phyloP scores from a whole-genome alignment of 1,284 basidiomycete genomes.

The Microbotryum violaceum region DNA sequence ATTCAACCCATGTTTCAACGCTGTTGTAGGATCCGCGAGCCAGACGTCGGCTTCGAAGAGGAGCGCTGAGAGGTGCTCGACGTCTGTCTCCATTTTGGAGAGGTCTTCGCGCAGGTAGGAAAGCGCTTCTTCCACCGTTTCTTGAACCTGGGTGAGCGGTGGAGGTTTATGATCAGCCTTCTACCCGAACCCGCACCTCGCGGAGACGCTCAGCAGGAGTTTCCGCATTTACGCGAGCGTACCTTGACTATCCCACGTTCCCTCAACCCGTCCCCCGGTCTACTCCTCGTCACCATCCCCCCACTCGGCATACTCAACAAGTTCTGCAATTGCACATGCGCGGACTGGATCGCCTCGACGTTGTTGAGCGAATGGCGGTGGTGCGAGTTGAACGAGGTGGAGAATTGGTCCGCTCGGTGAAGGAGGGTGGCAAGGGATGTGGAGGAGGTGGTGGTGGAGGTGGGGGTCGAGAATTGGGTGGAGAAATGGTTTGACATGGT shows the following conservation, averaged over 20 bases:
- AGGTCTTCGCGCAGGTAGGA: conserved; percentile 20
- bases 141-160: conserved; percentile 17
- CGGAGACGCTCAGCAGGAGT: no score
- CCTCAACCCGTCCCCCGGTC: conserved; percentile 27
- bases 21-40: conserved; percentile 18
- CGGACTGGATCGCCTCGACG: conserved; percentile 16
- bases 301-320: conserved; percentile 15
- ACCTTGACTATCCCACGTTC: conserved; percentile 22
- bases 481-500: no score
- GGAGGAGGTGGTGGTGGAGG: neutral
- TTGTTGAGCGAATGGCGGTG: conserved; percentile 20
- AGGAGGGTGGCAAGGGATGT: conserved; percentile 19
- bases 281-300: conserved; percentile 16
- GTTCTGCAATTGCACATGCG: conserved; percentile 25
- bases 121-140: conserved; percentile 26
- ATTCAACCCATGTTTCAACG: conserved; percentile 27
- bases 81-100: conserved; percentile 25
- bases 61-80: conserved; percentile 24
- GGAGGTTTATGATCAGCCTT: no score
- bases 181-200: no score
- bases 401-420: conserved; percentile 26
- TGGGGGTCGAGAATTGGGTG: no score
- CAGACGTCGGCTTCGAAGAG: conserved; percentile 28
- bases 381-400: conserved; percentile 24
- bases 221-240: neutral